Evolutionary conservation across 2,329 filamentous ascomycete genomes (phyloP).

Genomic region (Chrysoporthe austroafricana): DNA sequence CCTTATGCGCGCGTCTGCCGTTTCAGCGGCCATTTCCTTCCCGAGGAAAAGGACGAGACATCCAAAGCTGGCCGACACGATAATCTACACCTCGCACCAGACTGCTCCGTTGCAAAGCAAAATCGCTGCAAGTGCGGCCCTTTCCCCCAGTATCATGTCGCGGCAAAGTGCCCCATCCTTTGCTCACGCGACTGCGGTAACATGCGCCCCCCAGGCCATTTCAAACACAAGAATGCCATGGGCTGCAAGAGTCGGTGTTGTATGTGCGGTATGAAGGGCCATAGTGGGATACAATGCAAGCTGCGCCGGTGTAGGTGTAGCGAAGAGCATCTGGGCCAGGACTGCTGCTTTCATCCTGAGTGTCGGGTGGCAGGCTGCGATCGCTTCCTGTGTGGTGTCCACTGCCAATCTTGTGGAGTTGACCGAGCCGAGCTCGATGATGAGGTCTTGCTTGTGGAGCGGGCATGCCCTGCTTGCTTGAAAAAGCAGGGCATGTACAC

Average conservation of each 20-base stretch:
- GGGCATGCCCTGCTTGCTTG: constrained; percentile 38
- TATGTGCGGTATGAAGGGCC: constrained; percentile 46
- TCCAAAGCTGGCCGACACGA: constrained; percentile 18
- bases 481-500: background rate
- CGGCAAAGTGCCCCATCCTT: constrained; percentile 37
- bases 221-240: constrained; percentile 43
- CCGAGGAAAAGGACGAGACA: background rate
- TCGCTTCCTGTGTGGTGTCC: constrained; percentile 40
- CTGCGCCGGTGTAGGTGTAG: constrained; percentile 43
- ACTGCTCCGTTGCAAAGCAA: constrained; percentile 38
- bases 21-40: background rate
- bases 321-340: constrained; percentile 42
- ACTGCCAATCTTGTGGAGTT: constrained; percentile 42
- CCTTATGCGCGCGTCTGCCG: background rate
- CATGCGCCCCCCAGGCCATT: constrained; percentile 32
- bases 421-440: constrained; percentile 9
- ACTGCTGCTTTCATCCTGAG: constrained; percentile 45
- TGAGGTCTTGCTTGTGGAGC: constrained; percentile 37
- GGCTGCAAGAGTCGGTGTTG: constrained; percentile 43
- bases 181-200: constrained; percentile 42
- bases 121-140: constrained; percentile 45
- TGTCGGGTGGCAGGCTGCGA: constrained; percentile 39
- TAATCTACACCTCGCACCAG: constrained; percentile 34
- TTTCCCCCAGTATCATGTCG: constrained; percentile 43
- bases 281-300: constrained; percentile 42